Conservation (phyloP, 2,329 filamentous ascomycete species). For the Botrytis cinerea region DNA sequence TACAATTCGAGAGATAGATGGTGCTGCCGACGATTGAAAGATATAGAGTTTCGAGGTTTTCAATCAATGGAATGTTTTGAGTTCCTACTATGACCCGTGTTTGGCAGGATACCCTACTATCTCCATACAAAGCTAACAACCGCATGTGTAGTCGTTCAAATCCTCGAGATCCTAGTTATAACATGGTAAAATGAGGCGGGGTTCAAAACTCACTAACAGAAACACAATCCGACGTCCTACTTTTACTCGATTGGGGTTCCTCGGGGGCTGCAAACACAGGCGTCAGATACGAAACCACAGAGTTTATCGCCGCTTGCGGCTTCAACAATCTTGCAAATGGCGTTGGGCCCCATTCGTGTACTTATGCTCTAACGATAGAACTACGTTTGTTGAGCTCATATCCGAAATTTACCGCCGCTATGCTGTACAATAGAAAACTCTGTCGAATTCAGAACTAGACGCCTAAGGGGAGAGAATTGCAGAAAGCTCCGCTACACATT, state of each 20-base stretch:
- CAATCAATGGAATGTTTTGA: no score
- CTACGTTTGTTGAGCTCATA: background rate
- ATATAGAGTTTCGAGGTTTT: no score
- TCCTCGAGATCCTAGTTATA: background rate
- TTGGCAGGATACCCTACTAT: no score
- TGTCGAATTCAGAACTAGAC: background rate
- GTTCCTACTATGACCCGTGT: no score
- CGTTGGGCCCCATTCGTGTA: background rate
- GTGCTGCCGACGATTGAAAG: no score
- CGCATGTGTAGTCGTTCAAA: background rate
- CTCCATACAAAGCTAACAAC: background rate
- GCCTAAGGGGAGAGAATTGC: background rate
- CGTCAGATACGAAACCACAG: background rate
- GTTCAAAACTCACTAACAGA: constrained; percentile 60
- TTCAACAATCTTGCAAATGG: background rate
- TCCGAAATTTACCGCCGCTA: background rate
- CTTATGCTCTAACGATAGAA: background rate
- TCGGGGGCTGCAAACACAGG: constrained; percentile 51
- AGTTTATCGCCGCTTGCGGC: background rate
- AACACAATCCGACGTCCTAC: constrained; percentile 60
- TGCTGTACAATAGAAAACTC: background rate
- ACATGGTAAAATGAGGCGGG: constrained; percentile 75
- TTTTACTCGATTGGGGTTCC: constrained; percentile 54
- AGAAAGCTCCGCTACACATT: background rate
- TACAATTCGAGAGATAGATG: no score